phyloP scores from a whole-genome alignment of 1,284 basidiomycete species.

The Anthracocystis walkeri region DNA sequence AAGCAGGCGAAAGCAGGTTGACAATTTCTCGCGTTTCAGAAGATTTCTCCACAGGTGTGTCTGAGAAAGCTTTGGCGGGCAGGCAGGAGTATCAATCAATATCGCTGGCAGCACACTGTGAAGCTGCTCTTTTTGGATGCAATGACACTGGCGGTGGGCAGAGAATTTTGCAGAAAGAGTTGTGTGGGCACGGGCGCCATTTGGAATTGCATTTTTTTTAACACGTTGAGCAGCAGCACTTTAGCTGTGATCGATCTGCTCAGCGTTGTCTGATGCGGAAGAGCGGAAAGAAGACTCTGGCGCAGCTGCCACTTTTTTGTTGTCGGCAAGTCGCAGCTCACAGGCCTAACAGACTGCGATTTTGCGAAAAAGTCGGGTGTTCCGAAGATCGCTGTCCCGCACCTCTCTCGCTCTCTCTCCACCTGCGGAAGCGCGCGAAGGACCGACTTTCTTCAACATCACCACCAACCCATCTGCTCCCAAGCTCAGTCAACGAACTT shows the following conservation, averaged over 20 bases:
- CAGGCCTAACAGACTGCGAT: conserved; percentile 14
- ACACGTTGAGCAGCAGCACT: conserved; percentile 2
- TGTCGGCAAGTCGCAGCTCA: too few relatives aligned
- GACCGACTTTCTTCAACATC: not conserved
- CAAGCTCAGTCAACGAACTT: not conserved
- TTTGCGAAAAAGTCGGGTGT: conserved; percentile 2
- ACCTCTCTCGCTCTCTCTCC: not conserved
- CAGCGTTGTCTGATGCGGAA: not conserved
- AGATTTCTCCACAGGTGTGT: conserved; percentile 13
- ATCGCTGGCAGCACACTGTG: too few relatives aligned
- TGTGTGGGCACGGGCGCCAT: too few relatives aligned
- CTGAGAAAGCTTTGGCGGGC: too few relatives aligned
- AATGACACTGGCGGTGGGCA: too few relatives aligned
- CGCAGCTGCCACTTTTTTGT: not conserved
- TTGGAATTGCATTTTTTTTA: too few relatives aligned
- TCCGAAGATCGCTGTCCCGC: conserved; percentile 18
- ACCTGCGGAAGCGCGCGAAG: not conserved
- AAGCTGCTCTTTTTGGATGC: too few relatives aligned
- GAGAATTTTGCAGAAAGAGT: too few relatives aligned
- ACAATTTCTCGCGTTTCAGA: conserved; percentile 10
- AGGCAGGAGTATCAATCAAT: too few relatives aligned
- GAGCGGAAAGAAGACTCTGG: not conserved
- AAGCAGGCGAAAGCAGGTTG: not conserved
- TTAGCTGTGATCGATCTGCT: conserved; percentile 21
- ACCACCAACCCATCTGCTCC: not conserved